Base-by-base conservation (phyloP, 1,139 yeast genomes). In the Candida sp. region DNA sequence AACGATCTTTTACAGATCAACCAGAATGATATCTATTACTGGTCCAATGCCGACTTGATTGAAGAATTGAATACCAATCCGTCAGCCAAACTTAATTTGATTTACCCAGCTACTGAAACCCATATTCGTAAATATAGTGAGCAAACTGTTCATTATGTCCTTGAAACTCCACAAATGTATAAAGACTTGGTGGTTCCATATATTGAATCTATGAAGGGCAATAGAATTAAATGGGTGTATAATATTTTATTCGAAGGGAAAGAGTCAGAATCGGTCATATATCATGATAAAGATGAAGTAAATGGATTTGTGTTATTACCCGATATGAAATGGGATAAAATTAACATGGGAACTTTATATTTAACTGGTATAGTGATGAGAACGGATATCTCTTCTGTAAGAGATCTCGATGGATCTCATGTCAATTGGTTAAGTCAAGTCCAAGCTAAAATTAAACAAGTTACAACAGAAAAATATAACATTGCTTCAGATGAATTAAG, bases 301-400 rank as follows among this genome's bases (percentile, higher is more conserved):
- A 61, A 61, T 36, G 93, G 89, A 12, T 82, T 80, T 54, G 77
- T 84, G 2, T 63, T 86, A 36, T 66, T 84, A 37, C 91, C 90
- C 1, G 93, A 84, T 58, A 87, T 89, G 89, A 91, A 91, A 61
- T 93, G 99, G 99, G 97, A 93, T 60, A 82, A 87, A 8, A 66
- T 75, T 41, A 82, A 81, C 39, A 50, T 86, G 60, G 87, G 81
- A 21, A 66, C 91, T 2, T 65, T 95, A 47, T 91, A 93, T 57
- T 66, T 91, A 52, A 82, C 89, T 41, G 86, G 89, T 8, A 84
- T 95, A 48, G 95, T 86, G 4, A 79, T 79, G 48, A 68, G 95
- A 43, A 72, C 66, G 3, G 93, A 87, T 48, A 77, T 93, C n/a
- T 68, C 84, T 0, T 79, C 93, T 1, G 57, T 95, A 1, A 75